Base-by-base conservation (phyloP, 1,284 basidiomycete genomes). In the Paramarasmius palmivorus region DNA sequence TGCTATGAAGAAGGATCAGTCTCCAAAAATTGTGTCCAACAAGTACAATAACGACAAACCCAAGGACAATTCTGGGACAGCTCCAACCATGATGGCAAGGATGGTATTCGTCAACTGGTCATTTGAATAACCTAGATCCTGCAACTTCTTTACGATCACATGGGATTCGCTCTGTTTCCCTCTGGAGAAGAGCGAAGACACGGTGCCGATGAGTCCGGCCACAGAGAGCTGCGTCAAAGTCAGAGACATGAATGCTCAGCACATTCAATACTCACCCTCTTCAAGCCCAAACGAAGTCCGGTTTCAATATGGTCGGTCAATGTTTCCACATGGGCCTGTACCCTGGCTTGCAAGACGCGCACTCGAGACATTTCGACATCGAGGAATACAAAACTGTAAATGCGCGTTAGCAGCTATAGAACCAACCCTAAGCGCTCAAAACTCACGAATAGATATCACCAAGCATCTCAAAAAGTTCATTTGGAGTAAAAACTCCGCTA, bases 361-460 rank as follows among this genome's bases (percentile, higher is more conserved):
- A 82, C 68, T 57, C 82, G 80, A 2, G 77, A 73, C 2, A 77
- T 62, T 52, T 88, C 86, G 37, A 82, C 71, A 53, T 90, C 82
- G n/a, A 90, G 76, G 81, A 90, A 92, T 55, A 91, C 70, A 63
- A 79, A 87, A 26, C 87, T 90, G 57, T 7, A 9, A 22, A 35
- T 9, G 42, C n/a, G 34, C n/a, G 6, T 25, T 7, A 39, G 10
- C n/a, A 5, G 53, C 45, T 22, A 8, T 7, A 41, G 23, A 8
- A 44, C 7, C 36, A 7, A 32, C 14, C 32, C 26, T 47, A 14
- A 12, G 6, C 2, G 6, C 10, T 22, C 50, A 35, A n/a, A 22
- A 69, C 84, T 66, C 56, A 88, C 83, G 81, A 69, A 67, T 90
- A 90, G 53, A 90, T 85, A 29, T 88, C 83, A 23, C 78, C 74